phyloP scores from a whole-genome alignment of 169 alveolate genomes.

The Plasmodium gonderi region DNA sequence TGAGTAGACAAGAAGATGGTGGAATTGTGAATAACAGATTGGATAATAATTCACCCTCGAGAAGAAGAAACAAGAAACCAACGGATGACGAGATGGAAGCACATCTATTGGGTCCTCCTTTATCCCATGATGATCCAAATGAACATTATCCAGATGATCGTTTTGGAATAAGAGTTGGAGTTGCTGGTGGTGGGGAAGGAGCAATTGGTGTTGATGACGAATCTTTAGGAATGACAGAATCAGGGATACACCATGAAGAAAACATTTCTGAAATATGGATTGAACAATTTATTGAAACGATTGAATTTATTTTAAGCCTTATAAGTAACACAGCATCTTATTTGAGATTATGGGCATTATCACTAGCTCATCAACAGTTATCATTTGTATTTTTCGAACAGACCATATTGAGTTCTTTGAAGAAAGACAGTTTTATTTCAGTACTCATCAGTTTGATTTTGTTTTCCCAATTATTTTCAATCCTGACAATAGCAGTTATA shows the following conservation, averaged over 20 bases:
- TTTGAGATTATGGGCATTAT: constrained; percentile 98
- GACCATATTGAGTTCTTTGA: constrained; percentile 77
- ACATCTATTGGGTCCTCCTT: constrained; percentile 78
- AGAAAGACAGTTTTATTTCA: constrained; percentile 51
- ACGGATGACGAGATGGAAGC: constrained; percentile 79
- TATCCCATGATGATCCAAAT: constrained; percentile 45
- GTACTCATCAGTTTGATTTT: constrained; percentile 80
- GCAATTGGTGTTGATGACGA: too few relatives aligned
- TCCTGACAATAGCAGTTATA: constrained; percentile 95
- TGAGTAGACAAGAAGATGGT: too few relatives aligned
- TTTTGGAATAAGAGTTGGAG: too few relatives aligned
- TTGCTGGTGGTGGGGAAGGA: too few relatives aligned
- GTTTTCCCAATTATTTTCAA: constrained; percentile 90
- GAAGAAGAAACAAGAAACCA: constrained; percentile 1
- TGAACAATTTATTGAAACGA: constrained; percentile 98
- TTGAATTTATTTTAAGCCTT: constrained; percentile 98
- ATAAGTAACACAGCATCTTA: constrained; percentile 99
- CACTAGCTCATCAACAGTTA: constrained; percentile 99
- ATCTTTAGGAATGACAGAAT: constrained; percentile 9
- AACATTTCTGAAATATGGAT: constrained; percentile 92
- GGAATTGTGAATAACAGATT: background rate
- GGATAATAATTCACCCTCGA: background rate
- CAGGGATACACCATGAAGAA: constrained; percentile 74
- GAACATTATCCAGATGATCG: too few relatives aligned
- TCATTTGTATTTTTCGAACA: constrained; percentile 95